Conservation (phyloP, 2,329 filamentous ascomycete species). For the Clonostachys sp. region DNA sequence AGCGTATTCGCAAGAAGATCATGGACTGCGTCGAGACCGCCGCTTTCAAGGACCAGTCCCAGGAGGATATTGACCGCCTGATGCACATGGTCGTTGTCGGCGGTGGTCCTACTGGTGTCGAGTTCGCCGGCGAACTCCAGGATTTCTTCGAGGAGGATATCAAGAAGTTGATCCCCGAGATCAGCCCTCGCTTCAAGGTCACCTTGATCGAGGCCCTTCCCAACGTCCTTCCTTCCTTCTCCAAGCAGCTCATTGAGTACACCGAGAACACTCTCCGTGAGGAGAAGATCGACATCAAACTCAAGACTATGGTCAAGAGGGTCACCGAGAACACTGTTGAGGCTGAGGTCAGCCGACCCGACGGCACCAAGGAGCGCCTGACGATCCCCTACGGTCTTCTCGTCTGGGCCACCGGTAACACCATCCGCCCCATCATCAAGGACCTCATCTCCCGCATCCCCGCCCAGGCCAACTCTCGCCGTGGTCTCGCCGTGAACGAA, state of each 20-base stretch:
- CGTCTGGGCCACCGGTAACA: conserved; percentile 98
- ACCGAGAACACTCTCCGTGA: conserved; percentile 99
- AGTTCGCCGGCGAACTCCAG: conserved; percentile 96
- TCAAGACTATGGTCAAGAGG: conserved; percentile 98
- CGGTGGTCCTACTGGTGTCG: conserved; percentile 92
- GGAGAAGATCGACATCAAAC: conserved; percentile 95
- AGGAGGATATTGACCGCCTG: conserved; percentile 86
- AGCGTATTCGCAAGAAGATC: conserved; percentile 95
- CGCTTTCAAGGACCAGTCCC: conserved; percentile 91
- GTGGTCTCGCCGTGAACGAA: conserved; percentile 94
- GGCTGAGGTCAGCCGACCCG: conserved; percentile 75
- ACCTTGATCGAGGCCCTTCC: conserved; percentile 96
- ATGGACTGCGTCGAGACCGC: conserved; percentile 99
- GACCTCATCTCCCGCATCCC: conserved; percentile 91
- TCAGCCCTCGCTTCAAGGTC: conserved; percentile 91
- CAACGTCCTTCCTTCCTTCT: conserved; percentile 96
- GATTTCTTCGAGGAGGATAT: conserved; percentile 99
- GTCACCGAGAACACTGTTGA: conserved; percentile 92
- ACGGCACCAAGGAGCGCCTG: conserved; percentile 78
- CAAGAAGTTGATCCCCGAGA: conserved; percentile 96
- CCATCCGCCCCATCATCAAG: conserved; percentile 80
- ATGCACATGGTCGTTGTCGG: conserved; percentile 97
- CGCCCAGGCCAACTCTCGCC: conserved; percentile 90
- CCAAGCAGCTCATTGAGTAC: conserved; percentile 98
- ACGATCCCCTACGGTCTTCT: conserved; percentile 90